Evolutionary conservation across 2,329 filamentous ascomycete species (phyloP).

Genomic region (Alternaria sp.): DNA sequence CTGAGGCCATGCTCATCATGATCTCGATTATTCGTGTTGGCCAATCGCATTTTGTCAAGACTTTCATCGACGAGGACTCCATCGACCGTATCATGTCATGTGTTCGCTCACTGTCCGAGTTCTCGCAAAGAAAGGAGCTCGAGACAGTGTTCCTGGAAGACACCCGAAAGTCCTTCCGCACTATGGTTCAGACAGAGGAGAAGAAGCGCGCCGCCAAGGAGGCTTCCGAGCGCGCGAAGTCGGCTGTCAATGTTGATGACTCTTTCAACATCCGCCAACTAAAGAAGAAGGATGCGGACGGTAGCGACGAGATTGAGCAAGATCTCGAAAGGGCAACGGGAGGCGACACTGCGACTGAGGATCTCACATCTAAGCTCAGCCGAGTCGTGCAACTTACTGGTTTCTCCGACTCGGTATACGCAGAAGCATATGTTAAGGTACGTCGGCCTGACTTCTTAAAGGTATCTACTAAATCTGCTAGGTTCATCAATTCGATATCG

Average conservation of each 20-base stretch:
- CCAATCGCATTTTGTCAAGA: slow-evolving; percentile 98
- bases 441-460: neutral
- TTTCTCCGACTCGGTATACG: slow-evolving; percentile 97
- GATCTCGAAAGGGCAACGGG: slow-evolving; percentile 95
- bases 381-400: slow-evolving; percentile 96
- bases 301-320: slow-evolving; percentile 82
- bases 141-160: slow-evolving; percentile 94
- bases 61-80: slow-evolving; percentile 95
- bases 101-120: slow-evolving; percentile 89
- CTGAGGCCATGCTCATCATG: slow-evolving; percentile 99
- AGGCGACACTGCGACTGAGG: slow-evolving; percentile 82
- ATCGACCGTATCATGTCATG: slow-evolving; percentile 99
- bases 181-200: slow-evolving; percentile 96
- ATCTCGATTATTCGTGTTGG: slow-evolving; percentile 98
- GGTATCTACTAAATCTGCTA: slow-evolving; percentile 19
- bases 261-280: slow-evolving; percentile 92
- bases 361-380: slow-evolving; percentile 91
- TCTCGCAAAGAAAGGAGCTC: slow-evolving; percentile 85
- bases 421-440: slow-evolving; percentile 96
- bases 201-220: slow-evolving; percentile 97
- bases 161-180: slow-evolving; percentile 92
- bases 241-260: slow-evolving; percentile 93
- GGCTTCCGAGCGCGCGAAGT: slow-evolving; percentile 90
- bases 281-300: slow-evolving; percentile 82
- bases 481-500: slow-evolving; percentile 96